Conservation (phyloP, 2,329 filamentous ascomycete species). For the Aspergillus niger region DNA sequence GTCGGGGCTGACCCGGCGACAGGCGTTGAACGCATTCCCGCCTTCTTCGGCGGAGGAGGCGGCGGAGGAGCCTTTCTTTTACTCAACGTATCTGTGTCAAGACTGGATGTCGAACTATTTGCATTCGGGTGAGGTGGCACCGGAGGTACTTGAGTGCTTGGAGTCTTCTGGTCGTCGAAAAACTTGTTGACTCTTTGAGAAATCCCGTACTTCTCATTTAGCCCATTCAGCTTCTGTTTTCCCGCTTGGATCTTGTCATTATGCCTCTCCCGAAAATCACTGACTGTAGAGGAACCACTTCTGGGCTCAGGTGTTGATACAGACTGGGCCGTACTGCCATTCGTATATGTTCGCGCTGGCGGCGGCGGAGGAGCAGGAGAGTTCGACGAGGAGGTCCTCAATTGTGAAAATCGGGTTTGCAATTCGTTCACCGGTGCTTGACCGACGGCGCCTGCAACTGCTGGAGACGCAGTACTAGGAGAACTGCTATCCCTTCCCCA, state of each 20-base stretch:
- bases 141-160: constrained; percentile 21
- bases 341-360: constrained; percentile 43
- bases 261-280: constrained; percentile 69
- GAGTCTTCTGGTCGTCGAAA: constrained; percentile 42
- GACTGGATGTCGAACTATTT: constrained; percentile 27
- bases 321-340: constrained; percentile 63
- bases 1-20: constrained; percentile 33
- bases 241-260: constrained; percentile 68
- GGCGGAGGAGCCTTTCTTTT: constrained; percentile 59
- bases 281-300: constrained; percentile 62
- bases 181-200: constrained; percentile 52
- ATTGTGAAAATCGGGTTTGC: constrained; percentile 65
- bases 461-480: constrained; percentile 22
- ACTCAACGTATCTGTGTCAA: constrained; percentile 36
- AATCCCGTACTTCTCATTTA: constrained; percentile 42
- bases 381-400: constrained; percentile 46
- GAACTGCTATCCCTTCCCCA: constrained; percentile 30
- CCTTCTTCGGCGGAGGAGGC: constrained; percentile 59
- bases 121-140: constrained; percentile 29
- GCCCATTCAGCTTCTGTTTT: constrained; percentile 56
- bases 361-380: constrained; percentile 29
- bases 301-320: constrained; percentile 62
- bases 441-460: constrained; percentile 24
- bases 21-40: constrained; percentile 45
- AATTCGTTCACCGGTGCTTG: constrained; percentile 62